phyloP scores from a whole-genome alignment of 2,329 filamentous ascomycete species.

The Talaromyces verruculosus region DNA sequence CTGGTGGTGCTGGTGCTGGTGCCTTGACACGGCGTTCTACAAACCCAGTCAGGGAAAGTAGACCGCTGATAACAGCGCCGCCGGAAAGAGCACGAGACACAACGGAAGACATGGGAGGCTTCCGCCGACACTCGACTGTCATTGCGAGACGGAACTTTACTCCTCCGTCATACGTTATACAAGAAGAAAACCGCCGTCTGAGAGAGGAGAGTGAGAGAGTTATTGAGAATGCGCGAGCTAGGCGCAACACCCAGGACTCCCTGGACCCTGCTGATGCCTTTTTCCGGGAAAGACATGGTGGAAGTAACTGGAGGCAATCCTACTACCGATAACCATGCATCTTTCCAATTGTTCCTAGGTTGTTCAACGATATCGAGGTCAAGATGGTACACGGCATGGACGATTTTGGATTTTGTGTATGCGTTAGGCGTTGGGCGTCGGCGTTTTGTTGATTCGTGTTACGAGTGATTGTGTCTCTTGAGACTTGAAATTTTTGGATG shows the following conservation, averaged over 20 bases:
- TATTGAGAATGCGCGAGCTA: conserved; percentile 23
- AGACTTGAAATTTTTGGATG: background rate
- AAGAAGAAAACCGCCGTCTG: conserved; percentile 29
- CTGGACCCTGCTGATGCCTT: conserved; percentile 6
- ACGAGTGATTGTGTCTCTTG: background rate
- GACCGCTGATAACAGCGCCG: background rate
- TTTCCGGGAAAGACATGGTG: background rate
- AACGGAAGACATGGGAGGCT: background rate
- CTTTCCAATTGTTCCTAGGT: background rate
- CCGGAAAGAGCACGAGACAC: background rate
- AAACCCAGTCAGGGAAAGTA: background rate
- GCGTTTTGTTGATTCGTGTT: background rate
- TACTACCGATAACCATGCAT: background rate
- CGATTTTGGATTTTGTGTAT: background rate
- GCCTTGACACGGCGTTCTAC: background rate
- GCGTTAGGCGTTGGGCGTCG: background rate
- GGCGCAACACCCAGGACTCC: conserved; percentile 21
- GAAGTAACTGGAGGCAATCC: background rate
- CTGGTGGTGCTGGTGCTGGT: too few species aligned
- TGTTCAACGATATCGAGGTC: background rate
- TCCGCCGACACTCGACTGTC: conserved; percentile 8
- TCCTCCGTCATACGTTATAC: conserved; percentile 28
- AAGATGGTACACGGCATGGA: background rate
- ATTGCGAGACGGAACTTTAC: conserved; percentile 3
- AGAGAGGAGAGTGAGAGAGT: conserved; percentile 26